Evolutionary conservation across 1,139 yeast genomes (phyloP), one percentile per base, ranked within the genome.

Genomic region (Candida labiduridarum): DNA sequence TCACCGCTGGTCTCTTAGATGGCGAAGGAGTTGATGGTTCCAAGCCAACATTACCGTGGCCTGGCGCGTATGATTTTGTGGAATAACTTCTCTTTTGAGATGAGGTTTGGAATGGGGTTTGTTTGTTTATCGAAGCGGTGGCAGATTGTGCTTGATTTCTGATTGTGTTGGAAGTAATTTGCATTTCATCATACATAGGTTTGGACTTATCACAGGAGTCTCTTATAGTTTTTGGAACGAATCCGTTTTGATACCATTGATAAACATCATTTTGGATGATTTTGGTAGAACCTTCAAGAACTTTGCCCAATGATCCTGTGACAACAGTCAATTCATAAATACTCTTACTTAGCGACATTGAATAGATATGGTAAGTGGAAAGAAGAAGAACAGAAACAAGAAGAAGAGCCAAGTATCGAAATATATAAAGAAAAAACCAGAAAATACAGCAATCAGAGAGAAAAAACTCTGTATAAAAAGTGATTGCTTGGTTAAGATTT

Each of bases 241-340:
- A 54, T 19, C 65, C 61, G 47, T 49, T 49, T 33, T 58, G 46
- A 55, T 58, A 65, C 57, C 59, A 47, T 54, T 49, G 40, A 46
- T 54, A 39, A 49, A 60, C 46, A 58, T 72, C 72, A 18, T 59
- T 53, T 5, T 57, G 54, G 5, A 65, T 53, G 5, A 65, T 52
- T 12, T 61, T 56, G 10, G 57, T 51, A 2, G 74, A 59, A 29
- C 66, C 65, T 31, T 56, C 55, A 18, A 57, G 55, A 22, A 72
- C 69, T 44, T 59, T 59, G 16, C 59, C 46, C 18, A 66, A 62
- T 33, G 73, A 61, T 49, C 65, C 57, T 29, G 70, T 63, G 4
- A 74, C 60, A 44, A 64, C 63, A 31, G 61, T 62, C 4, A 66
- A 52, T 54, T 72, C 74, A 52, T 63, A 69, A 25, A 67, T 9